Evolutionary conservation across 805 yeast genomes (phyloP), one percentile per base, ranked within the genome.

Genomic region (Starmerella khaoyaiensis): DNA sequence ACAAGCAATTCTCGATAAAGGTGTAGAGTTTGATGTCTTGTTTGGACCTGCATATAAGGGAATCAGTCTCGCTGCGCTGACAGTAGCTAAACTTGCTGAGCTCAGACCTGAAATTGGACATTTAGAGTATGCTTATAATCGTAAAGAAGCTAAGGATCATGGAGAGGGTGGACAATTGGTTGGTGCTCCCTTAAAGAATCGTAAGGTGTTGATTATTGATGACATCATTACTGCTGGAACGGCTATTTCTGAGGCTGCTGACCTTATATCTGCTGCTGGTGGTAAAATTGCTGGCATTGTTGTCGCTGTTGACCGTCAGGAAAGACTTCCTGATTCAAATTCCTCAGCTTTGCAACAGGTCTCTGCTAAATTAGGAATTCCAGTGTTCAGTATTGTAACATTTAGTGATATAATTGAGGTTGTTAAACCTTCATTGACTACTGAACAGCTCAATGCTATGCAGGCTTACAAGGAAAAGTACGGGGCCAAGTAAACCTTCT

Each of bases 11-110:
- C 75, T 86, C 49, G 74, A 71, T 33, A 71, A 87, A 0, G 87
- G 79, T 5, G 54, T 87, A 35, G 77, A 84, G 56, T 86, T 87
- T 51, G 97, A 87, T 53, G 75, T 90, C 29, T 64, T 87, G 38
- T 87, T 87, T 55, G 98, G 98, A 6, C 98, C 98, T 9, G 98
- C 98, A 21, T 87, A 87, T 63, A 90, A 90, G 63, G 98, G 98
- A 15, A 87, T 87, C 51, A 93, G 98, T 17, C 68, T 87, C 40
- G 93, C 94, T 36, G 94, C 97, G 4, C 71, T 87, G 44, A 83
- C 95, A 12, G 83, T 80, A 41, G 87, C 90, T 41, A 87, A 90
- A 60, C 68, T 90, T 43, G 90, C 87, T 25, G 97, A 90, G 62
- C 66, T 84, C 48, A 90, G 82, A 41, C 60, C 61, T 4, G 72